Evolutionary conservation across 805 yeast genomes (phyloP).

Genomic region (Candida parachauliodes): DNA sequence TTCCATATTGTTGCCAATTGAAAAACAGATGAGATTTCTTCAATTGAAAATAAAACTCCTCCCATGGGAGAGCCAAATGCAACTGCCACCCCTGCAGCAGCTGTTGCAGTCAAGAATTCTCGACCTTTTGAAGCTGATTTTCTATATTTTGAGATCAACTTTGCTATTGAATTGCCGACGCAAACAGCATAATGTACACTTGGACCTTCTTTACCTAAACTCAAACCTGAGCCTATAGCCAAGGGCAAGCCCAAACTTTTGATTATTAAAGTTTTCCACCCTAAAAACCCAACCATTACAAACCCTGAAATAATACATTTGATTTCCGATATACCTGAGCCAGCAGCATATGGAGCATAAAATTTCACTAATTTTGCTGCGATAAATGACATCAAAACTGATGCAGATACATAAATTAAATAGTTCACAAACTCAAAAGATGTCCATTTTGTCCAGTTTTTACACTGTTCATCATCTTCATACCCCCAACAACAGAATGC

Average conservation of each 20-base stretch:
- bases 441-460: constrained; percentile 71
- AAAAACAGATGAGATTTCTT: constrained; percentile 78
- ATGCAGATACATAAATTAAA: constrained; percentile 52
- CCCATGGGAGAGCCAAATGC: constrained; percentile 89
- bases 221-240: constrained; percentile 88
- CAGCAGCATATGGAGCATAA: constrained; percentile 89
- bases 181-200: constrained; percentile 97
- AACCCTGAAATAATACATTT: constrained; percentile 94
- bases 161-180: constrained; percentile 79
- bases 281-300: constrained; percentile 70
- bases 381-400: constrained; percentile 56
- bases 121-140: constrained; percentile 43
- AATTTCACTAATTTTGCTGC: constrained; percentile 67
- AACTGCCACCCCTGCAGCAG: constrained; percentile 80
- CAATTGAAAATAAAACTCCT: constrained; percentile 90
- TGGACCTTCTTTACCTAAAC: constrained; percentile 98
- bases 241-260: constrained; percentile 82
- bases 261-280: constrained; percentile 64
- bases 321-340: constrained; percentile 96
- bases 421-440: constrained; percentile 45
- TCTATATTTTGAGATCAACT: constrained; percentile 44
- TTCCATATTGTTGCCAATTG: constrained; percentile 83
- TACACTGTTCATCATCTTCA: constrained; percentile 43
- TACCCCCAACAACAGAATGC: constrained; percentile 81
- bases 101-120: constrained; percentile 77